Evolutionary conservation across 1,284 basidiomycete species (phyloP).

Genomic region (Hemileia vastatrix): DNA sequence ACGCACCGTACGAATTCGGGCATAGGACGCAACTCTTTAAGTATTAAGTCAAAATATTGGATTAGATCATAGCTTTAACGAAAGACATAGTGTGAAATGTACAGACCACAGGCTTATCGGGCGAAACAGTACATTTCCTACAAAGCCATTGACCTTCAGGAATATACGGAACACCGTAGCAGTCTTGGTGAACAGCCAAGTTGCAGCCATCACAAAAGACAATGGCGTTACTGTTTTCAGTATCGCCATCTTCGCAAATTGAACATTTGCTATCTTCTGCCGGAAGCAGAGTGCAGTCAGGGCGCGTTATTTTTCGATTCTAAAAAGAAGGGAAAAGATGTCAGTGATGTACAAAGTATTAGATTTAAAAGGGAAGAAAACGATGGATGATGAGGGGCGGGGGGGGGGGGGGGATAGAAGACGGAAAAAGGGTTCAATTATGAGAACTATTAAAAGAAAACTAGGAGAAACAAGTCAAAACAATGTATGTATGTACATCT

Average conservation of each 20-base stretch:
- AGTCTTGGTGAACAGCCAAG: constrained; percentile 97
- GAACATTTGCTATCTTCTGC: constrained; percentile 91
- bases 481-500: too few relatives aligned
- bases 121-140: constrained; percentile 94
- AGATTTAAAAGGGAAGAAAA: background rate
- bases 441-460: background rate
- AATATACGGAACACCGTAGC: constrained; percentile 98
- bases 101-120: constrained; percentile 84
- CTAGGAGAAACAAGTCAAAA: constrained; percentile 3
- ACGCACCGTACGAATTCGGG: constrained; percentile 92
- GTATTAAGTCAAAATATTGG: background rate
- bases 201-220: constrained; percentile 99
- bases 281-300: constrained; percentile 62
- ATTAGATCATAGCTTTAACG: constrained; percentile 1
- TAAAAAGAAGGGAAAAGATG: constrained; percentile 42
- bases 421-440: constrained; percentile 10
- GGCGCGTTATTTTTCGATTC: constrained; percentile 83
- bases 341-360: constrained; percentile 15
- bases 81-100: constrained; percentile 1
- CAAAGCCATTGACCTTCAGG: constrained; percentile 99
- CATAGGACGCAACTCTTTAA: constrained; percentile 78
- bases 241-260: constrained; percentile 95
- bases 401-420: background rate
- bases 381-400: background rate
- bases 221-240: constrained; percentile 97